These are phyloP conservation scores for Ceratocystis albifundus DNA, from an alignment of 2,329 filamentous ascomycete species.

Conservation along the genomic window DNA sequence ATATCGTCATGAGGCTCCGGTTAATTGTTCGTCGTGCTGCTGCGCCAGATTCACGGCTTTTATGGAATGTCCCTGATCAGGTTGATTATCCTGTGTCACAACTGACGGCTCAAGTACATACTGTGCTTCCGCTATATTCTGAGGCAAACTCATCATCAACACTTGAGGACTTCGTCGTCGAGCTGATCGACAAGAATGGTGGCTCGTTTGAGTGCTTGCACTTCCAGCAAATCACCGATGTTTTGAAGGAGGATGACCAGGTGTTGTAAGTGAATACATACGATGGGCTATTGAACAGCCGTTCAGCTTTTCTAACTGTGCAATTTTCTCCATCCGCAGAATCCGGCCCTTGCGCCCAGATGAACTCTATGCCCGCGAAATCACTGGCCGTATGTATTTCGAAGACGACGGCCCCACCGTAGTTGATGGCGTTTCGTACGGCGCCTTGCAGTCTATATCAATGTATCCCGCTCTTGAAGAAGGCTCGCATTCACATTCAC, in stretches of 20 bases:
- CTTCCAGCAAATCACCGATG: slow-evolving; percentile 57
- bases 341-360: slow-evolving; percentile 66
- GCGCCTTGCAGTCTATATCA: background rate
- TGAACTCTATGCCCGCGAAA: slow-evolving; percentile 58
- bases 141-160: slow-evolving; percentile 59
- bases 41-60: slow-evolving; percentile 58
- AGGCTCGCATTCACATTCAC: background rate
- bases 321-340: slow-evolving; percentile 32
- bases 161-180: slow-evolving; percentile 78
- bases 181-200: slow-evolving; percentile 47
- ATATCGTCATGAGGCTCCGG: slow-evolving; percentile 51
- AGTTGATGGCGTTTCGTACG: slow-evolving; percentile 42
- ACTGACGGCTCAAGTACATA: slow-evolving; percentile 67
- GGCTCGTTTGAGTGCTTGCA: slow-evolving; percentile 75
- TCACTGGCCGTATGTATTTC: slow-evolving; percentile 69
- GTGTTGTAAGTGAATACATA: slow-evolving; percentile 50
- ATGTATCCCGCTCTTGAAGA: background rate
- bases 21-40: slow-evolving; percentile 61
- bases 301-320: slow-evolving; percentile 22
- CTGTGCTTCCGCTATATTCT: slow-evolving; percentile 54
- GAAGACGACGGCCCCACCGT: slow-evolving; percentile 65
- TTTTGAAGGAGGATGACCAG: slow-evolving; percentile 74
- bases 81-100: slow-evolving; percentile 59
- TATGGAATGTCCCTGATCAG: slow-evolving; percentile 53
- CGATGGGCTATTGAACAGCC: background rate